Percentiles rank a stretch among this genome's conserved stretches.
These are phyloP conservation scores for Stephania japonica DNA, from an alignment of 164 flowering plant species.

Conservation along the genomic window DNA sequence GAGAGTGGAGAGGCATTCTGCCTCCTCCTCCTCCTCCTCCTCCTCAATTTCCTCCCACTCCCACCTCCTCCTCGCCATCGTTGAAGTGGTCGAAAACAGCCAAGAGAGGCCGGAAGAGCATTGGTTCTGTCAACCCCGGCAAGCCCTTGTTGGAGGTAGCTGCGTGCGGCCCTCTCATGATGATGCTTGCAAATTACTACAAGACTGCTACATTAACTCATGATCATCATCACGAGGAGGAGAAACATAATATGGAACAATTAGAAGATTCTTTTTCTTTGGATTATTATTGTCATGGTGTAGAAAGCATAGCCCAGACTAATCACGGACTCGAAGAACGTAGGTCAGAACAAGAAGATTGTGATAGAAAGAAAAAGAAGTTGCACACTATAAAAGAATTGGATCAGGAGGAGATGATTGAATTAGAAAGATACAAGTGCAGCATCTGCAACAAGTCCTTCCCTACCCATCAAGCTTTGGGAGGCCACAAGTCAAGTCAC, in stretches of 20 bases:
- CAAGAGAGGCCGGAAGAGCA: constrained; percentile 31
- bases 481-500: constrained; percentile 70
- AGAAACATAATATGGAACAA: not conserved
- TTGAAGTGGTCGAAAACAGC: constrained; percentile 34
- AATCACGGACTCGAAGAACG: no score
- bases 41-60: not conserved
- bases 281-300: no score
- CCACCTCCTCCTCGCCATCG: not conserved
- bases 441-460: constrained; percentile 41
- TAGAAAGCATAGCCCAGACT: no score
- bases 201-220: no score
- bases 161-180: not conserved
- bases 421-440: constrained; percentile 43
- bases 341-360: no score
- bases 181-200: no score
- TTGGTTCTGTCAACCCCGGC: not conserved
- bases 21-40: constrained; percentile 28
- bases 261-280: no score
- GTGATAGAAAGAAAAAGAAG: no score
- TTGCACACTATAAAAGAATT: no score
- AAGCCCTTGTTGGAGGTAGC: constrained; percentile 8
- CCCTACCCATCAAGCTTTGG: constrained; percentile 53
- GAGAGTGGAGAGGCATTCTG: constrained; percentile 47
- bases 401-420: constrained; percentile 21
- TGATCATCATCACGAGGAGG: not conserved